Percentiles rank a stretch among this genome's conserved stretches.
Conservation (phyloP, 192 early-diverging fungal species). For the Coemansia biformis region DNA sequence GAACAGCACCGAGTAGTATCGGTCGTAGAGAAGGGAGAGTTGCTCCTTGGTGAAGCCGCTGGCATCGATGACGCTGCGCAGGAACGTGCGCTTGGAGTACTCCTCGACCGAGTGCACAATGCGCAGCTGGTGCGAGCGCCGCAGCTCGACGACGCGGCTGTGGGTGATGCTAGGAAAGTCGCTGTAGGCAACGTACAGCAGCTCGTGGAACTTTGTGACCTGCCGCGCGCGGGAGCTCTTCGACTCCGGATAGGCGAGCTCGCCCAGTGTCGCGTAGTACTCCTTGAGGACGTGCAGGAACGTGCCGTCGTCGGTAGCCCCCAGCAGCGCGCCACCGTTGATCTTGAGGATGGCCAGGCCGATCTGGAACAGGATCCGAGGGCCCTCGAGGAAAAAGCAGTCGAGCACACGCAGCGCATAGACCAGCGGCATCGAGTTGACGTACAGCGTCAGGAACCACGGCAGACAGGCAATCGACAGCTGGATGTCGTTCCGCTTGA, state of each 20-base stretch:
- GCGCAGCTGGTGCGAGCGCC: constrained; percentile 79
- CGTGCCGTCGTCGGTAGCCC: constrained; percentile 66
- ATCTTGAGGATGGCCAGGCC: constrained; percentile 87
- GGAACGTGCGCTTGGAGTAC: constrained; percentile 85
- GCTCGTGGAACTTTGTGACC: constrained; percentile 79
- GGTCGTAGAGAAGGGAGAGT: constrained; percentile 82
- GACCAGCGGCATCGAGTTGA: constrained; percentile 91
- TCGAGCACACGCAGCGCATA: constrained; percentile 87
- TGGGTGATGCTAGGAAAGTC: constrained; percentile 83
- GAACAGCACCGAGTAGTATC: constrained; percentile 76
- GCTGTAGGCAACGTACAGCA: constrained; percentile 85
- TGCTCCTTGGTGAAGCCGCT: constrained; percentile 81
- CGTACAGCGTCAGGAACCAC: constrained; percentile 95
- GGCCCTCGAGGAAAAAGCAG: constrained; percentile 97
- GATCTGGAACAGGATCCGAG: constrained; percentile 92
- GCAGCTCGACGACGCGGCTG: constrained; percentile 67
- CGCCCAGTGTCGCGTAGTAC: constrained; percentile 80
- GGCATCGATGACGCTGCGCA: constrained; percentile 71
- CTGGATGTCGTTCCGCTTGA: constrained; percentile 87
- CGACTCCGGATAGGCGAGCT: constrained; percentile 61
- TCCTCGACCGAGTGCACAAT: constrained; percentile 89
- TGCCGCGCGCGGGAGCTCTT: constrained; percentile 53
- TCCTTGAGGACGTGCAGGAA: constrained; percentile 78
- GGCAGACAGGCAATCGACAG: constrained; percentile 94
- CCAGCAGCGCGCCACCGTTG: constrained; percentile 72